Evolutionary conservation across 2,329 filamentous ascomycete genomes (phyloP), one percentile per base, ranked within the genome.

Genomic region (Colletotrichum coccodes): DNA sequence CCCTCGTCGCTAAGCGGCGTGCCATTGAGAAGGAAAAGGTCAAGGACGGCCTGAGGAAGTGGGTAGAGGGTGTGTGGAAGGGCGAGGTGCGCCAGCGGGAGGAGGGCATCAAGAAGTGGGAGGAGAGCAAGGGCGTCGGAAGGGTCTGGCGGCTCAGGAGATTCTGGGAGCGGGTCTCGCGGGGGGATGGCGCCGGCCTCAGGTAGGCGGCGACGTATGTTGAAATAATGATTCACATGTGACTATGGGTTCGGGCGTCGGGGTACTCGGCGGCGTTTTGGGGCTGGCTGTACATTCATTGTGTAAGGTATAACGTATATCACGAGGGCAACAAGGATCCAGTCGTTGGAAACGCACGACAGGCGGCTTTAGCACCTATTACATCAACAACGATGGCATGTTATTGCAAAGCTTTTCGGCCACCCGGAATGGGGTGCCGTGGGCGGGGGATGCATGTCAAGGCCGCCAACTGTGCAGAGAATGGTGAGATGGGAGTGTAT

Each of bases 11-110:
- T 32, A 84, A 85, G 71, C 87, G 88, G 74, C 83, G 88, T 63
- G 86, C 86, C 14, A 84, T 93, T 18, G 91, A 93, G 79, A 86
- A 86, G 72, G 90, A 93, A 79, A 84, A 84, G 68, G 83, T 93
- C 49, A 93, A 92, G 76, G 91, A 93, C 73, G 85, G 85, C 18
- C 78, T 94, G 69, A 80, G 90, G 42, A 83, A 85, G 14, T 93
- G 90, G 89, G 84, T 93, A 3, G 90, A 86, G 34, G 80, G 77
- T n/a, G 86, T 87, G 30, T 89, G 86, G 86, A 81, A 78, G 46
- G 80, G 86, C 23, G 83, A 88, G 76, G 86, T 89, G 3, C 79
- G 78, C 62, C 81, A 85, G 75, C 79, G 82, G 52, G 82, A 83
- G 72, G 83, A 89, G 74, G 79, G 81, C 61, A 78, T 86, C 28